phyloP scores from a whole-genome alignment of 1,139 yeast genomes.

The Debaryomyces coudertii region DNA sequence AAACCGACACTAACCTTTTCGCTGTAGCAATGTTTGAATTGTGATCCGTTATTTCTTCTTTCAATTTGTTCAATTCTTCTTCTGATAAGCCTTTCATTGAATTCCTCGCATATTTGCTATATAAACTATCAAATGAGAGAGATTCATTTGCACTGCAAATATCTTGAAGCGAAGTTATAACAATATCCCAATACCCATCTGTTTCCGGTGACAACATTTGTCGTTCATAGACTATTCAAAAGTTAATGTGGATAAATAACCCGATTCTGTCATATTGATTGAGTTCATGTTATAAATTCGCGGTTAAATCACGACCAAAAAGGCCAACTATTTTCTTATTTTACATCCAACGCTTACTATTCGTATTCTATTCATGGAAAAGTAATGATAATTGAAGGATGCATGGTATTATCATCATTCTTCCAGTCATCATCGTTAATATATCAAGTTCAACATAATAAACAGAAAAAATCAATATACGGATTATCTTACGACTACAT shows the following conservation, averaged over 20 bases:
- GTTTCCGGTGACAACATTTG: slow-evolving; percentile 28
- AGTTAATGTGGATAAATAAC: background rate
- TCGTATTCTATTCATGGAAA: background rate
- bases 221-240: background rate
- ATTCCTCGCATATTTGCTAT: slow-evolving; percentile 30
- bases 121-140: slow-evolving; percentile 51
- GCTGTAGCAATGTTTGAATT: slow-evolving; percentile 61
- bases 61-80: slow-evolving; percentile 43
- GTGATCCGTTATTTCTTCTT: slow-evolving; percentile 52
- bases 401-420: slow-evolving; percentile 15
- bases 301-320: slow-evolving; percentile 1
- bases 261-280: background rate
- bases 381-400: slow-evolving; percentile 12
- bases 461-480: slow-evolving; percentile 25
- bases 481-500: slow-evolving; percentile 35
- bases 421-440: slow-evolving; percentile 14
- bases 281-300: background rate
- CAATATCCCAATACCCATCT: slow-evolving; percentile 70
- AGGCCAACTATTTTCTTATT: background rate
- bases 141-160: slow-evolving; percentile 64
- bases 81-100: slow-evolving; percentile 19
- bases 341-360: background rate
- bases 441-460: slow-evolving; percentile 24
- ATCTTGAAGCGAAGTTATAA: slow-evolving; percentile 67
- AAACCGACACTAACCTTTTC: slow-evolving; percentile 47